Conservation (phyloP, 1,284 basidiomycete genomes). For the Ustilago xerochloae region DNA sequence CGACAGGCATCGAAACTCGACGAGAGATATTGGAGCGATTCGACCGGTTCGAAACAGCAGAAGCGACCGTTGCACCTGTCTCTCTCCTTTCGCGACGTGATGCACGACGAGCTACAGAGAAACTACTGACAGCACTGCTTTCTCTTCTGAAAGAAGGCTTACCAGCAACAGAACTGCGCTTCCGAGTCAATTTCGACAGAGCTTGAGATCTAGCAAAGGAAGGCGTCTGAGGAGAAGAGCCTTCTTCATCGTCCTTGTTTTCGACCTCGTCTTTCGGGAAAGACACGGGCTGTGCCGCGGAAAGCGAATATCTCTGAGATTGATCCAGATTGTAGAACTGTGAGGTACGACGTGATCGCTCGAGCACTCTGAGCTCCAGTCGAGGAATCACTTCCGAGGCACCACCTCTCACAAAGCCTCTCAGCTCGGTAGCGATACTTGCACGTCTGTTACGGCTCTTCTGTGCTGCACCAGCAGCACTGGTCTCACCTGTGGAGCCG, state of each 20-base stretch:
- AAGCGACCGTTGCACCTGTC: conserved; percentile 12
- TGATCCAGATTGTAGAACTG: conserved; percentile 11
- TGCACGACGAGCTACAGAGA: neutral
- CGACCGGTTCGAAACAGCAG: conserved; percentile 6
- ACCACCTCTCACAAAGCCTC: conserved; percentile 23
- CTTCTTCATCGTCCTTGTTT: neutral
- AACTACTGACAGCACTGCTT: neutral
- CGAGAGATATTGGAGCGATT: conserved; percentile 3
- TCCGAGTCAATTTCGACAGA: conserved; percentile 11
- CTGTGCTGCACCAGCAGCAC: neutral
- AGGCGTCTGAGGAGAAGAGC: conserved; percentile 7
- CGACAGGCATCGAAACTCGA: conserved; percentile 16
- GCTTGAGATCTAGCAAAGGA: conserved; percentile 9
- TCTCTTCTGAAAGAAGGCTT: neutral
- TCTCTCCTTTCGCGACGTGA: conserved; percentile 1
- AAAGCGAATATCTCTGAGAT: conserved; percentile 14
- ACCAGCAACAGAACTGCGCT: neutral
- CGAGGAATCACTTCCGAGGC: conserved; percentile 23
- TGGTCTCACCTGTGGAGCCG: neutral
- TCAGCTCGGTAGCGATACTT: conserved; percentile 24
- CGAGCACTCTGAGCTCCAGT: conserved; percentile 29
- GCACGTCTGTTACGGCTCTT: conserved; percentile 16
- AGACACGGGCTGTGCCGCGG: conserved; percentile 1
- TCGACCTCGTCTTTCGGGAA: neutral
- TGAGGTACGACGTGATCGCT: conserved; percentile 13